Percentiles rank a stretch among this genome's conserved stretches.
Evolutionary conservation across 2,329 filamentous ascomycete genomes (phyloP).

Genomic region (Fusarium sp.): DNA sequence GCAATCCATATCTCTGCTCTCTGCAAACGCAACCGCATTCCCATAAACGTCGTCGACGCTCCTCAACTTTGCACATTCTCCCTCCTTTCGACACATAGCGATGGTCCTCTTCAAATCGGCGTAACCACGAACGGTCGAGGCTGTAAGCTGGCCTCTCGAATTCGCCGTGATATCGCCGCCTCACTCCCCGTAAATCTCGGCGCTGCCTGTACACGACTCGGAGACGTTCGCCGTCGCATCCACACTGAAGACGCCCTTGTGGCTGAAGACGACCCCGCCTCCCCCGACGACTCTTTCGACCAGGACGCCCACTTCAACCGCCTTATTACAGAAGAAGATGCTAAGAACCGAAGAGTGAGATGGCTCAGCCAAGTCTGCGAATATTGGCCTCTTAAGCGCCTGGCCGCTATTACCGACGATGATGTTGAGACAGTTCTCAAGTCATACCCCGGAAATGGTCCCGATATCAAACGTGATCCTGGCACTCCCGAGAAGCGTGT

Average conservation of each 20-base stretch:
- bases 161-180: slow-evolving; percentile 87
- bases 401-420: slow-evolving; percentile 81
- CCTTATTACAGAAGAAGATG: slow-evolving; percentile 78
- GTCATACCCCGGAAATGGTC: slow-evolving; percentile 66
- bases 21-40: slow-evolving; percentile 84
- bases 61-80: slow-evolving; percentile 90
- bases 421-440: slow-evolving; percentile 83
- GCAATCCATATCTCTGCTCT: slow-evolving; percentile 75
- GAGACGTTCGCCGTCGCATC: slow-evolving; percentile 75
- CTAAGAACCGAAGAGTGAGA: slow-evolving; percentile 83
- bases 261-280: slow-evolving; percentile 63
- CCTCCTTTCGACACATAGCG: slow-evolving; percentile 86
- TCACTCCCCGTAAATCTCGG: slow-evolving; percentile 82
- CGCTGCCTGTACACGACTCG: slow-evolving; percentile 79
- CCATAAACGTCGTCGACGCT: slow-evolving; percentile 91
- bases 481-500: slow-evolving; percentile 46
- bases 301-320: slow-evolving; percentile 88
- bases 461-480: slow-evolving; percentile 38
- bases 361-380: slow-evolving; percentile 98
- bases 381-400: slow-evolving; percentile 91
- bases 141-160: slow-evolving; percentile 90
- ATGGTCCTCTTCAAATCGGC: slow-evolving; percentile 93
- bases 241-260: slow-evolving; percentile 74
- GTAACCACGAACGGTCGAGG: slow-evolving; percentile 95
- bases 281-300: slow-evolving; percentile 72